Percentiles rank a stretch among this genome's conserved stretches.
phyloP scores from a whole-genome alignment of 768 basidiomycete genomes.

The Hygrocybe coccinea region DNA sequence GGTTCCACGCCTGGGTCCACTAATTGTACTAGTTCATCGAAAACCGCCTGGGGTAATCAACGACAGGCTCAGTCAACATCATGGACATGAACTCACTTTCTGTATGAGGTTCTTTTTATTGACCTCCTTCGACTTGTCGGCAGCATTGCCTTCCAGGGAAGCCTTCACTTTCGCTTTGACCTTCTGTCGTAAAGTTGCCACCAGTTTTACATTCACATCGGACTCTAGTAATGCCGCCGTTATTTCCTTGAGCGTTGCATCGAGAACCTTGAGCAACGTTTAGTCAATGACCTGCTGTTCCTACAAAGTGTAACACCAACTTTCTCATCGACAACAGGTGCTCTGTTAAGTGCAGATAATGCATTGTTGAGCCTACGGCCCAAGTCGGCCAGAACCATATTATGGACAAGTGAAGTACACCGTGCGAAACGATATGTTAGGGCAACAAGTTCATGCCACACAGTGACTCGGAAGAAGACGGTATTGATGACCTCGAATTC shows the following conservation, averaged over 20 bases:
- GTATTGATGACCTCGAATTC: slow-evolving; percentile 53
- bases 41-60: slow-evolving; percentile 64
- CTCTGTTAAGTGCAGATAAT: slow-evolving; percentile 81
- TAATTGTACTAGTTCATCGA: slow-evolving; percentile 90
- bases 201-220: slow-evolving; percentile 97
- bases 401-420: not conserved
- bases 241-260: slow-evolving; percentile 91
- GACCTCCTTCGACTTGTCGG: slow-evolving; percentile 71
- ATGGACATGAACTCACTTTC: slow-evolving; percentile 51
- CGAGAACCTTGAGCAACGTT: slow-evolving; percentile 63
- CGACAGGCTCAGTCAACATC: too few relatives aligned
- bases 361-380: slow-evolving; percentile 93
- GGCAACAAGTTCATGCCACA: slow-evolving; percentile 36
- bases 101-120: slow-evolving; percentile 88
- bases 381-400: slow-evolving; percentile 94
- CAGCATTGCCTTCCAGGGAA: slow-evolving; percentile 55
- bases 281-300: not conserved
- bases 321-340: slow-evolving; percentile 88
- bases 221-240: slow-evolving; percentile 90
- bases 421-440: not conserved
- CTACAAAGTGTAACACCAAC: slow-evolving; percentile 40
- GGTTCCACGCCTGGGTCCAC: slow-evolving; percentile 96
- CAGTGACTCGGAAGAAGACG: slow-evolving; percentile 63
- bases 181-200: slow-evolving; percentile 78
- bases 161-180: slow-evolving; percentile 89